Evolutionary conservation across 1,284 basidiomycete genomes (phyloP), one percentile per base, ranked within the genome.

Genomic region (Pseudozyma pruni): DNA sequence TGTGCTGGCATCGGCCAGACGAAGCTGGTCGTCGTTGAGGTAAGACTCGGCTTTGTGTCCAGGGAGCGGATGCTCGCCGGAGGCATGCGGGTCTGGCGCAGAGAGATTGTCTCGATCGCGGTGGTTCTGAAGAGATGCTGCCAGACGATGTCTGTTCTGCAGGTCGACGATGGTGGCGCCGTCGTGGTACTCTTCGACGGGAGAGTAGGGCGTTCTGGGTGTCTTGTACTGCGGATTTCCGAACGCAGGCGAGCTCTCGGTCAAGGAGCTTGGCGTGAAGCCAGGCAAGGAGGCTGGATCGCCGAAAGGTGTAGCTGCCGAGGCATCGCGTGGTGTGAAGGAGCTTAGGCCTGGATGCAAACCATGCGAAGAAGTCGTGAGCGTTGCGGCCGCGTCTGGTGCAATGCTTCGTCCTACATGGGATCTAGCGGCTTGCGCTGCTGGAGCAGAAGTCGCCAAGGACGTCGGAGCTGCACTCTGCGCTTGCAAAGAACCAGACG

Each of bases 251-350:
- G 77, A 79, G 62, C 73, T 79, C 19, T 63, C 75, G 16, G 58
- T 78, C 25, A 74, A 43, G 20, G 74, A 76, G 59, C 74, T 66
- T 2, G 77, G 77, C 4, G 77, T 79, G 50, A 78, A 79, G 25
- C 72, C 77, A 2, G 77, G 77, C 29, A 79, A 38, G 1, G 77
- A 79, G 2, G 75, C 74, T 2, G 71, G 75, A 42, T 79, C 77
- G n/a, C 62, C 61, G 33, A 72, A 59, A 0, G 69, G 55, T 6
- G 55, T 54, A 3, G 63, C 43, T 8, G 51, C 48, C 4, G 55
- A 49, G 8, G 45, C 55, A 40, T 67, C 63, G 14, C 69, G 50
- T 8, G 69, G 69, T 9, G 69, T 67, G 29, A 59, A 59, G 0
- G 60, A 47, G 43, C 35, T 56, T 29, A 59, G 42, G 14, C 34